phyloP scores from a whole-genome alignment of 805 yeast species.

The Cyberlindnera maclurae region DNA sequence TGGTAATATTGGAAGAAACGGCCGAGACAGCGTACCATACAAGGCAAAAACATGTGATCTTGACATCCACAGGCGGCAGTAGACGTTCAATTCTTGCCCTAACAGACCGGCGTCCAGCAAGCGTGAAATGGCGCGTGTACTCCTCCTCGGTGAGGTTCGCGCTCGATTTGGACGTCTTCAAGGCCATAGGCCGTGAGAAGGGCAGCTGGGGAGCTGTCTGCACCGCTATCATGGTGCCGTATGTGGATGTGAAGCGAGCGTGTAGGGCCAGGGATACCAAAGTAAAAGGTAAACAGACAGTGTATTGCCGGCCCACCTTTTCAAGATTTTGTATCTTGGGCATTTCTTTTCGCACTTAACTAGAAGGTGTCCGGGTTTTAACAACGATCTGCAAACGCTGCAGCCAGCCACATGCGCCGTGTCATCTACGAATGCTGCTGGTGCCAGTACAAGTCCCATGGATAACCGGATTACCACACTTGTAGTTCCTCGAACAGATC shows the following conservation, averaged over 20 bases:
- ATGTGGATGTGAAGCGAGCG: no score
- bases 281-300: neutral
- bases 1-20: conserved; percentile 73
- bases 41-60: conserved; percentile 50
- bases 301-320: no score
- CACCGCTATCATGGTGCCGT: no score
- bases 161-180: conserved; percentile 25
- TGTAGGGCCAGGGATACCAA: neutral
- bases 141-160: conserved; percentile 16
- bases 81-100: conserved; percentile 6
- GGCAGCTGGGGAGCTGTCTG: no score
- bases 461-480: conserved; percentile 43
- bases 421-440: no score
- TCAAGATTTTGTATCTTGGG: no score
- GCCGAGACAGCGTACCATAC: conserved; percentile 81
- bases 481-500: conserved; percentile 74
- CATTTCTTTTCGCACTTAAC: no score
- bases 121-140: conserved; percentile 19
- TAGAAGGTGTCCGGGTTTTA: no score
- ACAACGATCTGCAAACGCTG: no score
- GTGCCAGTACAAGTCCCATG: no score
- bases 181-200: neutral
- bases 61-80: conserved; percentile 31
- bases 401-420: no score
- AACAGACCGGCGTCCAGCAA: conserved; percentile 14